phyloP scores from a whole-genome alignment of 192 early-diverging fungal genomes.

The Neocallimastix lanati region DNA sequence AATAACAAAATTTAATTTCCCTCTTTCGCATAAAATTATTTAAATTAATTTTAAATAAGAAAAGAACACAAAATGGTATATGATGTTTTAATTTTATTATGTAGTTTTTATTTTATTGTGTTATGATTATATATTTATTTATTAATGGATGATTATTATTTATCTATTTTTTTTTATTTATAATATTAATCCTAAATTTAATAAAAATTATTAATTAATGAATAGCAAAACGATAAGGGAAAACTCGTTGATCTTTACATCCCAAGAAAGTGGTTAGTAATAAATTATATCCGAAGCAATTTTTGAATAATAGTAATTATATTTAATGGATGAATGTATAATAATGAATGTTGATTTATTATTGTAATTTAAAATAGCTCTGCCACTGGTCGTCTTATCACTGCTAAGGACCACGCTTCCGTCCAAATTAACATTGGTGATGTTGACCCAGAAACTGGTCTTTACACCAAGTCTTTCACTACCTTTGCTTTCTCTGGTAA shows the following conservation, averaged over 20 bases:
- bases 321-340: no score
- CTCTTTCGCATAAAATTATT: neutral
- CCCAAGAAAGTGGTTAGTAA: conserved; percentile 78
- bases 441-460: conserved; percentile 63
- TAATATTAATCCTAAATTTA: no score
- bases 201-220: no score
- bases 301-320: no score
- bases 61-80: neutral
- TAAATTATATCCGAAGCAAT: no score
- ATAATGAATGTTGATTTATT: no score
- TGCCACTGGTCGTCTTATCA: conserved; percentile 93
- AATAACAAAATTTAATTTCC: neutral
- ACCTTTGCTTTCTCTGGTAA: conserved; percentile 85
- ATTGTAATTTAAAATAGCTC: conserved; percentile 32
- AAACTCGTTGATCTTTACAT: conserved; percentile 68
- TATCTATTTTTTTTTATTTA: no score
- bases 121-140: no score
- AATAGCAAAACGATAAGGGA: neutral
- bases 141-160: no score
- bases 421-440: conserved; percentile 95
- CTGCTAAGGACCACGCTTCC: conserved; percentile 95
- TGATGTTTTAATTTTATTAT: neutral
- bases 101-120: no score
- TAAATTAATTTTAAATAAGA: neutral
- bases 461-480: conserved; percentile 49